Evolutionary conservation across 352 stramenopile genomes (phyloP).

Genomic region (Pythium apleroticum): DNA sequence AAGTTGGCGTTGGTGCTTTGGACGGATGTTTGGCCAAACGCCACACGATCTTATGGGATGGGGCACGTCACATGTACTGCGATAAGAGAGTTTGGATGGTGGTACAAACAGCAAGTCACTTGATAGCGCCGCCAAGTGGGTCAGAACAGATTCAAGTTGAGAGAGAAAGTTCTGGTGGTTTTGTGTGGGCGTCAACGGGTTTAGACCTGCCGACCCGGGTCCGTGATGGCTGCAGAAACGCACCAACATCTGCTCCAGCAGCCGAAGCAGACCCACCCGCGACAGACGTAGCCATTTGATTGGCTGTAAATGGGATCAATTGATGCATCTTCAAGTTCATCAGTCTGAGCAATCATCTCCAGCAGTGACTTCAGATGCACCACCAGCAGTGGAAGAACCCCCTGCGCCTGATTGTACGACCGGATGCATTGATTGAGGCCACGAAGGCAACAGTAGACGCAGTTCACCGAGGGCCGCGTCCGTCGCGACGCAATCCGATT

Average conservation of each 20-base stretch:
- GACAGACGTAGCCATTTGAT: not conserved
- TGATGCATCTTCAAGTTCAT: not conserved
- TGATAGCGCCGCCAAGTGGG: not conserved
- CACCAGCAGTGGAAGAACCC: too few species aligned
- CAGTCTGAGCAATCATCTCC: too few species aligned
- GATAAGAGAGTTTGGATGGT: not conserved
- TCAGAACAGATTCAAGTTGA: conserved; percentile 8
- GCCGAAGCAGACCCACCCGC: not conserved
- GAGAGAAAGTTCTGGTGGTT: conserved; percentile 23
- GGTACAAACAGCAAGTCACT: not conserved
- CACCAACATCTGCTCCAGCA: not conserved
- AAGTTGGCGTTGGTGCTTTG: conserved; percentile 10
- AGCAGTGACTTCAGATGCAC: not conserved
- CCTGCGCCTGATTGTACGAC: too few species aligned
- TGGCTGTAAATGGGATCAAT: not conserved
- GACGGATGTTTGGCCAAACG: conserved; percentile 30
- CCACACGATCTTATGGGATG: conserved; percentile 25
- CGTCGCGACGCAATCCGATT: too few species aligned
- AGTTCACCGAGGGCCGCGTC: too few species aligned
- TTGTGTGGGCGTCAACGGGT: not conserved
- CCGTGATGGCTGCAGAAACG: not conserved
- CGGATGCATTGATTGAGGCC: too few species aligned
- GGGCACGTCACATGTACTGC: conserved; percentile 14
- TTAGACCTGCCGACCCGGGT: not conserved
- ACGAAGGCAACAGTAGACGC: too few species aligned